phyloP scores from a whole-genome alignment of 805 yeast species.

The Candida loeiensis region DNA sequence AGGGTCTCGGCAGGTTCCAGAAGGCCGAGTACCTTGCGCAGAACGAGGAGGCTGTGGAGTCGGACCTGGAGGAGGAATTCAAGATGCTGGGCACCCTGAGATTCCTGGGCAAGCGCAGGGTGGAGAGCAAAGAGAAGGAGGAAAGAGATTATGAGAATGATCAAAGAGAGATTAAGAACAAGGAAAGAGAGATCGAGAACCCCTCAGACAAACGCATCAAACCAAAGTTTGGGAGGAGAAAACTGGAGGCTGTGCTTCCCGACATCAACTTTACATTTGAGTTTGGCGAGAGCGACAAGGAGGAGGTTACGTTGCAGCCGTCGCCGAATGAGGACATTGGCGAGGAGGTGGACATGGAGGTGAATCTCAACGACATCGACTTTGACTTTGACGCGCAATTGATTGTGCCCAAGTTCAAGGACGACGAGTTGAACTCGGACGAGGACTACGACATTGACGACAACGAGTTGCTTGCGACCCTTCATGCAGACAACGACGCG shows the following conservation, averaged over 20 bases:
- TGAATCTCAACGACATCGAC: constrained; percentile 16
- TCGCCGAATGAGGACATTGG: constrained; percentile 52
- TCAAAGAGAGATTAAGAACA: no score
- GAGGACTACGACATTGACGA: constrained; percentile 63
- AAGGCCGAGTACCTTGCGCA: constrained; percentile 4
- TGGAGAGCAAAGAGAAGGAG: no score
- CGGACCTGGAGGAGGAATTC: constrained; percentile 3
- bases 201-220: constrained; percentile 2
- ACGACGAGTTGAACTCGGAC: constrained; percentile 49
- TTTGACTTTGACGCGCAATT: constrained; percentile 31
- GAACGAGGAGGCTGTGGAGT: background rate
- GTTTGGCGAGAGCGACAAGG: constrained; percentile 33
- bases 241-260: constrained; percentile 38
- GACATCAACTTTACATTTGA: constrained; percentile 42
- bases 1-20: constrained; percentile 18
- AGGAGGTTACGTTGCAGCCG: constrained; percentile 22
- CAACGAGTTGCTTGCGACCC: constrained; percentile 43
- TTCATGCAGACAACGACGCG: constrained; percentile 44
- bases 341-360: constrained; percentile 40
- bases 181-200: no score
- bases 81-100: background rate
- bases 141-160: no score
- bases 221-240: constrained; percentile 32
- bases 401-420: constrained; percentile 51
- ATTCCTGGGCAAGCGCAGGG: no score